Evolutionary conservation across 441 rosid species (phyloP).

Genomic region (California macrophylla): DNA sequence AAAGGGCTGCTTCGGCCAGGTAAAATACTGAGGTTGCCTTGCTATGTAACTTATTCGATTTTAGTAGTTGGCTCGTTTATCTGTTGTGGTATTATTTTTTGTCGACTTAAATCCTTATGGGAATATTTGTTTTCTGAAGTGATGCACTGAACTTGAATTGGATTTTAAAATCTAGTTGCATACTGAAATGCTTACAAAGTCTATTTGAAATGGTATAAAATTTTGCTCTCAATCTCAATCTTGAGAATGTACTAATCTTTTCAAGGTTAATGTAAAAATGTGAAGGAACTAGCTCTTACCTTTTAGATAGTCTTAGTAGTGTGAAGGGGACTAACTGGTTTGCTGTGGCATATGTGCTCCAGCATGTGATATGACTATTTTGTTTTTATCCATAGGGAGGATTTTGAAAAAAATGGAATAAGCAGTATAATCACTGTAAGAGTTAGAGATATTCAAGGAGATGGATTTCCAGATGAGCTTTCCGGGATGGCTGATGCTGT

Average conservation of each 20-base stretch:
- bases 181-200: neutral
- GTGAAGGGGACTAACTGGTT: neutral
- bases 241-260: neutral
- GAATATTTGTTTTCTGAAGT: neutral
- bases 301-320: neutral
- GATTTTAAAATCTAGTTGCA: neutral
- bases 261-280: too few relatives aligned
- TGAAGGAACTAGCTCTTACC: neutral
- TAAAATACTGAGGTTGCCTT: conserved; percentile 17
- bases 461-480: conserved; percentile 71
- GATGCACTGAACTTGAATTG: neutral
- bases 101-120: neutral
- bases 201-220: neutral
- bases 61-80: neutral
- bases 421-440: conserved; percentile 59
- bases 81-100: neutral
- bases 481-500: conserved; percentile 55
- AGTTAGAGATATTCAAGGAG: conserved; percentile 76
- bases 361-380: neutral
- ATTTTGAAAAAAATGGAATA: conserved; percentile 69
- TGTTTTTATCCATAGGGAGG: conserved; percentile 40
- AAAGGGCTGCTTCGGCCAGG: conserved; percentile 86
- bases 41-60: neutral
- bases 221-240: neutral
- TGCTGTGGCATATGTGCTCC: neutral